Evolutionary conservation across 148 eudicot species (phyloP).

Genomic region (Camellia sinensis): DNA sequence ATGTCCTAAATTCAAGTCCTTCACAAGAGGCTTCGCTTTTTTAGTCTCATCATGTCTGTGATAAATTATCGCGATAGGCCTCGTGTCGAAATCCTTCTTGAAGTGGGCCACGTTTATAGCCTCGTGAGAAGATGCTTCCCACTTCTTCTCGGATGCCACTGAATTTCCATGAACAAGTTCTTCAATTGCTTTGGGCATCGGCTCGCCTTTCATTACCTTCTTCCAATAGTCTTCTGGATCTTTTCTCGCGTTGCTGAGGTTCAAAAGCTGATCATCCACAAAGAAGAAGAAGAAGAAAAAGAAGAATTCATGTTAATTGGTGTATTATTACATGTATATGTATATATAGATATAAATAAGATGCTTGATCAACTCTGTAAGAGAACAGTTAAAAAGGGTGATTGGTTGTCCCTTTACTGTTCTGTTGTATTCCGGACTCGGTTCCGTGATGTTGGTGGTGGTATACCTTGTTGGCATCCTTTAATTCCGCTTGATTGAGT

Average conservation of each 20-base stretch:
- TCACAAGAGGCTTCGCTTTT: neutral
- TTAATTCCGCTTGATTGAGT: too few species aligned
- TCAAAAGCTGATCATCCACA: constrained; percentile 25
- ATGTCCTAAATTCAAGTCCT: too few species aligned
- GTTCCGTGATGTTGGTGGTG: too few species aligned
- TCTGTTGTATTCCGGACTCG: too few species aligned
- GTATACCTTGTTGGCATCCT: too few species aligned
- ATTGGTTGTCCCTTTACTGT: too few species aligned
- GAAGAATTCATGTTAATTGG: neutral
- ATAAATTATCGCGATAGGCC: constrained; percentile 31
- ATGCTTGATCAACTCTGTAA: neutral
- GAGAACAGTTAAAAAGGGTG: too few species aligned
- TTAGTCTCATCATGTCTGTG: constrained; percentile 16
- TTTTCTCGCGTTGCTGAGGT: constrained; percentile 31
- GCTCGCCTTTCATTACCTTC: constrained; percentile 40
- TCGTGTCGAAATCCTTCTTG: constrained; percentile 24
- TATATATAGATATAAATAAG: too few species aligned
- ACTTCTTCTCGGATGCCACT: neutral
- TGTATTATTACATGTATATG: neutral
- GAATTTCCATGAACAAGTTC: constrained; percentile 16
- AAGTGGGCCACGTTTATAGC: constrained; percentile 12
- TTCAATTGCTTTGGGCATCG: constrained; percentile 43
- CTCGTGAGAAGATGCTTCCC: neutral
- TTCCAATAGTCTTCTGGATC: constrained; percentile 50
- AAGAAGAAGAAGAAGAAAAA: neutral